These are phyloP conservation scores for Claviceps arundinis DNA, from an alignment of 2,329 filamentous ascomycete genomes.

Conservation along the genomic window DNA sequence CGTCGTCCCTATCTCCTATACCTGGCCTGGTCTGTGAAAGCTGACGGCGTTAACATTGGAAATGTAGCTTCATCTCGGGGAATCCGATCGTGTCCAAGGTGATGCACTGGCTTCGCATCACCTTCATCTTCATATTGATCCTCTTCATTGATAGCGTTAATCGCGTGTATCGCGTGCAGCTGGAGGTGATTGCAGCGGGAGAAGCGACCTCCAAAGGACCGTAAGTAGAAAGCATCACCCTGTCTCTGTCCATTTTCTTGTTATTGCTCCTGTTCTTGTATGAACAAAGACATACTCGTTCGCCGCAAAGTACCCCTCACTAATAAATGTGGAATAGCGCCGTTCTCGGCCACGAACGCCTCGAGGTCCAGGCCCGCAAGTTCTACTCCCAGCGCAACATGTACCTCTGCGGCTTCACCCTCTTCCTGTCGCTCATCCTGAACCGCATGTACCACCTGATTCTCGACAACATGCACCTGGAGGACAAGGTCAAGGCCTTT, in stretches of 20 bases:
- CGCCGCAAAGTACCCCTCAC: neutral
- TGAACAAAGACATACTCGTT: too few relatives aligned
- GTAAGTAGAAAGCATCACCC: slow-evolving; percentile 24
- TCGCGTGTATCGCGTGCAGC: slow-evolving; percentile 90
- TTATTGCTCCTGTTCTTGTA: neutral
- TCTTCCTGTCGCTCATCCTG: slow-evolving; percentile 95
- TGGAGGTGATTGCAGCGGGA: slow-evolving; percentile 64
- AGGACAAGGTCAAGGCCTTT: slow-evolving; percentile 78
- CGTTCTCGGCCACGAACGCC: slow-evolving; percentile 81
- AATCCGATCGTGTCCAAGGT: slow-evolving; percentile 75
- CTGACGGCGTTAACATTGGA: neutral
- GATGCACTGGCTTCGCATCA: slow-evolving; percentile 97
- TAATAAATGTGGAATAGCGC: slow-evolving; percentile 22
- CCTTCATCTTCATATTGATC: slow-evolving; percentile 97
- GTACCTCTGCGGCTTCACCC: slow-evolving; percentile 98
- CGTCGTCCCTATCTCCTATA: neutral
- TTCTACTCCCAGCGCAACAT: slow-evolving; percentile 99
- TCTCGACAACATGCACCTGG: slow-evolving; percentile 76
- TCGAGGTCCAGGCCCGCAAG: slow-evolving; percentile 98
- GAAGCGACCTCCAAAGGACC: slow-evolving; percentile 36
- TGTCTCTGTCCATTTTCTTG: neutral
- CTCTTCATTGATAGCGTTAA: slow-evolving; percentile 94
- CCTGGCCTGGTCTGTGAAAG: neutral
- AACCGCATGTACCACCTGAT: slow-evolving; percentile 99
- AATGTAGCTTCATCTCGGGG: slow-evolving; percentile 74